phyloP scores from a whole-genome alignment of 208 protist genomes.

The Leishmania martiniquensis region DNA sequence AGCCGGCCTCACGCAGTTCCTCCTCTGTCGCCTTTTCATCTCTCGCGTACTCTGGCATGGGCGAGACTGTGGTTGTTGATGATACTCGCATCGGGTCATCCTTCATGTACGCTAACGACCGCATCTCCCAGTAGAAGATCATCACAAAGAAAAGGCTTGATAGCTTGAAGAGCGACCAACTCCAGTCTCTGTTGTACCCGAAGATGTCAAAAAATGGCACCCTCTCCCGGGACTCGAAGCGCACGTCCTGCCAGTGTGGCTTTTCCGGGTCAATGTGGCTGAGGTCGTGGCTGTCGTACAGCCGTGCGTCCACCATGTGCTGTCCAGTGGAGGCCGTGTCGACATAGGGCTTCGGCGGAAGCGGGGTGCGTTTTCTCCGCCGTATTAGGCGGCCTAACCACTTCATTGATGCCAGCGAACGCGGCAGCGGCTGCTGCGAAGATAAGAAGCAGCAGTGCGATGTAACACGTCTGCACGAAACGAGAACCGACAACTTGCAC shows the following conservation, averaged over 20 bases:
- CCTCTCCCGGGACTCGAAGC: slow-evolving; percentile 76
- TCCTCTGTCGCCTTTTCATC: slow-evolving; percentile 84
- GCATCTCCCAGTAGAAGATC: slow-evolving; percentile 77
- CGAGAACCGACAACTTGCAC: neutral
- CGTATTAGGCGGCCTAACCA: slow-evolving; percentile 65
- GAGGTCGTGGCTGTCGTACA: slow-evolving; percentile 72
- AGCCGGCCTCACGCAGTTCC: slow-evolving; percentile 76
- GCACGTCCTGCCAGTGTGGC: slow-evolving; percentile 86
- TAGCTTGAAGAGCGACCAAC: slow-evolving; percentile 86
- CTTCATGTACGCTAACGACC: slow-evolving; percentile 56
- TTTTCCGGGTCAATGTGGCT: slow-evolving; percentile 85
- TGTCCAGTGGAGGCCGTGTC: slow-evolving; percentile 58
- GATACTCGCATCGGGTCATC: slow-evolving; percentile 55
- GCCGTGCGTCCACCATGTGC: slow-evolving; percentile 75
- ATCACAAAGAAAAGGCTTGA: slow-evolving; percentile 54
- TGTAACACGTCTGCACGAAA: neutral
- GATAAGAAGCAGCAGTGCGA: neutral
- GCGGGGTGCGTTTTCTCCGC: slow-evolving; percentile 47
- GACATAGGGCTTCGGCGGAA: slow-evolving; percentile 90
- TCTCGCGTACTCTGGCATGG: slow-evolving; percentile 77
- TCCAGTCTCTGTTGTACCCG: slow-evolving; percentile 91
- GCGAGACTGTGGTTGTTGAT: slow-evolving; percentile 64
- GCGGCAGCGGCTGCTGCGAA: neutral
- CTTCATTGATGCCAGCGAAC: slow-evolving; percentile 42
- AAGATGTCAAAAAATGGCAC: slow-evolving; percentile 90